Evolutionary conservation across 768 basidiomycete genomes (phyloP), one percentile per base, ranked within the genome.

Genomic region (Suillus occidentalis): DNA sequence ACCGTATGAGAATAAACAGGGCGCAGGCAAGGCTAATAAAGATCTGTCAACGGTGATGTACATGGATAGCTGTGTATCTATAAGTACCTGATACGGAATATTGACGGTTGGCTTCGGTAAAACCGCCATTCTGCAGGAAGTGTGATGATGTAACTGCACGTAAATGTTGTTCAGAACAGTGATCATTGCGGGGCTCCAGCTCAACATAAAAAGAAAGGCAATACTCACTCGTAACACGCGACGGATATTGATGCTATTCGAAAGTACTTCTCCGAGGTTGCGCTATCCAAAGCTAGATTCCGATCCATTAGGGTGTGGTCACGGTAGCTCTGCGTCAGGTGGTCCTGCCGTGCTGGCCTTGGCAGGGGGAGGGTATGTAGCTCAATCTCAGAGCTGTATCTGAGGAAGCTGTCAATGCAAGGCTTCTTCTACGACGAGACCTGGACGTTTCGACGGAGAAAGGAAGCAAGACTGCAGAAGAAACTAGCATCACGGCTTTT

Each of bases 201-300:
- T 34, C 55, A 16, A 50, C 28, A 28, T n/a, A 18, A 53, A 18
- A 3, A 22, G 36, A 45, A 6, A 18, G 18, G 28, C 22, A 72
- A 22, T 20, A 6, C 79, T 56, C 16, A 80, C 79, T 80, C 80
- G 62, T 80, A 80, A 39, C 69, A 69, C 18, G 77, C 78, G 58
- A 80, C 75, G 9, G 80, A 75, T 61, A 80, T 63, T 18, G 80
- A 75, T 47, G 72, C 68, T 60, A 79, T 67, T 40, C 79, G 76
- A 60, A 80, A 64, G 65, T 76, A 78, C 59, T 64, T 70, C 70
- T 75, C 73, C 16, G 76, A 66, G 61, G 57, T 40, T 34, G 43
- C 16, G n/a, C 31, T 52, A 59, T 57, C 37, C 28, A 64, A 62
- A 25, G 60, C 28, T 36, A 37, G 14, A 22, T 1, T 4, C 8